Evolutionary conservation across 2,329 filamentous ascomycete species (phyloP).

Genomic region (Microascus cirrosus): DNA sequence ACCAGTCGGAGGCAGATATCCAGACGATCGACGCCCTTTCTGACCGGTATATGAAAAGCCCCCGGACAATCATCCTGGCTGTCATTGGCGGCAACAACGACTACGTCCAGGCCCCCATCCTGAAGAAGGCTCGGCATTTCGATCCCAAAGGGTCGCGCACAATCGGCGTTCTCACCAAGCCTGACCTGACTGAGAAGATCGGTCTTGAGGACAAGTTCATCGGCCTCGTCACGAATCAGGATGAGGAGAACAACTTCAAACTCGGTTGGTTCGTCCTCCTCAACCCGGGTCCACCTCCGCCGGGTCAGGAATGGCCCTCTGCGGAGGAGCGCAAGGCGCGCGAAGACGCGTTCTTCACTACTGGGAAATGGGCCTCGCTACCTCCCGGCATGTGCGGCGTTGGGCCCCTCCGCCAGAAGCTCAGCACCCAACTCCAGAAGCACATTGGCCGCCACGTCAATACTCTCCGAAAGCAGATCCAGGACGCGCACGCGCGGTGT

Average conservation of each 20-base stretch:
- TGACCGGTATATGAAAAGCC: constrained; percentile 43
- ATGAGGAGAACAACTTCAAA: constrained; percentile 36
- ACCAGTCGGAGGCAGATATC: constrained; percentile 41
- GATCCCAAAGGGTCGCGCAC: constrained; percentile 36
- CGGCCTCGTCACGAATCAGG: constrained; percentile 38
- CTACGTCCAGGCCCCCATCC: constrained; percentile 39
- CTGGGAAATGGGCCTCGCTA: constrained; percentile 35
- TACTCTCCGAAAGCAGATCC: constrained; percentile 36
- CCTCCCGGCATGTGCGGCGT: constrained; percentile 36
- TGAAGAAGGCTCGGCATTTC: constrained; percentile 37
- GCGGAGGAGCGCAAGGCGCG: constrained; percentile 26
- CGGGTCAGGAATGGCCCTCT: constrained; percentile 31
- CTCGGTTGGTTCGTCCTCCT: constrained; percentile 40
- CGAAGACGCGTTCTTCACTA: constrained; percentile 36
- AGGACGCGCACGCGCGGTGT: constrained; percentile 35
- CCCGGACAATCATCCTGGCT: constrained; percentile 42
- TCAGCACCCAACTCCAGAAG: constrained; percentile 36
- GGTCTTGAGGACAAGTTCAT: constrained; percentile 43
- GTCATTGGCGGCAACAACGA: constrained; percentile 45
- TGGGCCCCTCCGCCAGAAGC: constrained; percentile 31
- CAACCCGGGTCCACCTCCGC: constrained; percentile 31
- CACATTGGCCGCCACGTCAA: constrained; percentile 42
- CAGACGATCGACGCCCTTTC: constrained; percentile 38
- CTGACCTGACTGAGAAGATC: constrained; percentile 39
- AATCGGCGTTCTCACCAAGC: constrained; percentile 41